These are phyloP conservation scores for Suillus paluster DNA, from an alignment of 768 basidiomycete species.

Conservation along the genomic window DNA sequence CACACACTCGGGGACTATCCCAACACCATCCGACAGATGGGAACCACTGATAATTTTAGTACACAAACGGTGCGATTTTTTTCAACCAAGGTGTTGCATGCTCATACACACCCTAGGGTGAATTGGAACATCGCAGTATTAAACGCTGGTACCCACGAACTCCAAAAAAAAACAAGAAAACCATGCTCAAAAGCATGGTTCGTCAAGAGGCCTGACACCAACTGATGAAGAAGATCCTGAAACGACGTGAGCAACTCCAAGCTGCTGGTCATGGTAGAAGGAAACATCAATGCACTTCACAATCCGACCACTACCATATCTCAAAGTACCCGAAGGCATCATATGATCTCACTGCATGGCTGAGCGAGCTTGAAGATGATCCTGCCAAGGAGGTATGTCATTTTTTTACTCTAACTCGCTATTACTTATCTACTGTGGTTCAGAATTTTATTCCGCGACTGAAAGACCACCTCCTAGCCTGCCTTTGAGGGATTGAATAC, in stretches of 20 bases:
- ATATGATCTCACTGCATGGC: constrained; percentile 17
- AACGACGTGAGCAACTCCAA: neutral
- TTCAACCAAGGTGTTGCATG: neutral
- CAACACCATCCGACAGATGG: constrained; percentile 18
- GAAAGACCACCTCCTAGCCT: constrained; percentile 14
- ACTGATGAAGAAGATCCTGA: constrained; percentile 21
- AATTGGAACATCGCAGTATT: constrained; percentile 39
- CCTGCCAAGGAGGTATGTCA: constrained; percentile 26
- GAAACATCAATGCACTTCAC: neutral
- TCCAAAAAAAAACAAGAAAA: constrained; percentile 39
- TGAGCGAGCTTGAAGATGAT: constrained; percentile 21
- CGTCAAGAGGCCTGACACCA: constrained; percentile 19
- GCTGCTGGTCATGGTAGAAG: neutral
- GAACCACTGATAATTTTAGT: constrained; percentile 41
- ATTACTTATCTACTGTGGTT: constrained; percentile 14
- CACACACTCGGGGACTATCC: constrained; percentile 19
- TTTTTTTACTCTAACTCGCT: neutral
- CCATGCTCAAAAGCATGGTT: constrained; percentile 30
- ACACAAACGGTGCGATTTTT: constrained; percentile 29
- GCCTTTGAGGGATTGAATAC: constrained; percentile 10
- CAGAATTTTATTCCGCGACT: constrained; percentile 35
- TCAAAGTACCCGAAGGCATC: constrained; percentile 17
- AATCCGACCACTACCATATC: constrained; percentile 25
- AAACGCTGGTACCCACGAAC: constrained; percentile 42
- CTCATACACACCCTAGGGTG: constrained; percentile 30